These are phyloP conservation scores for Penicillium pulvis DNA, from an alignment of 495 filamentous ascomycete genomes.

Conservation along the genomic window DNA sequence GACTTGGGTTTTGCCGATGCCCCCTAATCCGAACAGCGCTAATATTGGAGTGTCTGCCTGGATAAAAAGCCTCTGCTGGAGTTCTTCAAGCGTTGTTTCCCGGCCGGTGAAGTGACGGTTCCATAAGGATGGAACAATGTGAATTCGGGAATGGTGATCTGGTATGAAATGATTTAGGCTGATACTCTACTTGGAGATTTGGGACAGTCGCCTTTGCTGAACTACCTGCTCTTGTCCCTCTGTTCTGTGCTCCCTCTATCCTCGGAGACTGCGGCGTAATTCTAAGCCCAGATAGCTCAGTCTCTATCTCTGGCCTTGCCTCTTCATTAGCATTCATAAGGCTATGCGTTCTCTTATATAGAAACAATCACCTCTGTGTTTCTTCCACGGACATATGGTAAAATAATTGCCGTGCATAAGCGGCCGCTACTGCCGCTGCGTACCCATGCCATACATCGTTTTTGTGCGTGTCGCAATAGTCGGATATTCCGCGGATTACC, in stretches of 20 bases:
- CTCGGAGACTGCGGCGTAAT: too few relatives aligned
- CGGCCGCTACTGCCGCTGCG: background rate
- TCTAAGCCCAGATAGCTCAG: too few relatives aligned
- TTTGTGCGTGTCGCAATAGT: conserved; percentile 3
- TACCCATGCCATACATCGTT: conserved; percentile 1
- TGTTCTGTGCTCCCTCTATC: too few relatives aligned
- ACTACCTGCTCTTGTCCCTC: too few relatives aligned
- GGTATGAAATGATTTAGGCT: background rate
- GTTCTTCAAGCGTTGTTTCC: background rate
- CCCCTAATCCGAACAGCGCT: conserved; percentile 25
- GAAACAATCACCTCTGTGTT: background rate
- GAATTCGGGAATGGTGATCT: background rate
- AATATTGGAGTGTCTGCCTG: background rate
- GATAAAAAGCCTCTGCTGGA: background rate
- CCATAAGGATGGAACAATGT: background rate
- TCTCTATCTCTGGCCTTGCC: too few relatives aligned
- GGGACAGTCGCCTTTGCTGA: background rate
- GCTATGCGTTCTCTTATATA: background rate
- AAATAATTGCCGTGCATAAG: background rate
- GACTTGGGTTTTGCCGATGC: conserved; percentile 37
- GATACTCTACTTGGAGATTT: background rate
- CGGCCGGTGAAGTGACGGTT: background rate
- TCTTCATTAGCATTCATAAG: too few relatives aligned
- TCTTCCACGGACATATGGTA: background rate
- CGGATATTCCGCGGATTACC: background rate